These are phyloP conservation scores for Arachis stenosperma DNA, from an alignment of 306 rosid genomes.

Conservation along the genomic window DNA sequence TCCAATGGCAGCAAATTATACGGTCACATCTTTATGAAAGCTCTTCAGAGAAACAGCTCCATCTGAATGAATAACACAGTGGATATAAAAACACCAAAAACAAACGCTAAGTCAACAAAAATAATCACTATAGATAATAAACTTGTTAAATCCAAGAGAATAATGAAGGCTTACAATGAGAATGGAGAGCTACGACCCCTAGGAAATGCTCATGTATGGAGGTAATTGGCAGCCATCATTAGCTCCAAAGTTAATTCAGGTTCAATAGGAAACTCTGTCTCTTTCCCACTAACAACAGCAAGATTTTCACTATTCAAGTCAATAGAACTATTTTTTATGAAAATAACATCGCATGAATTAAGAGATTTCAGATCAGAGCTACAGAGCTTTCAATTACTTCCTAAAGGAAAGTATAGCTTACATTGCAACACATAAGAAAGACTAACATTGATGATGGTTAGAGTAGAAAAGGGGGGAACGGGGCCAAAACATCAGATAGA, in stretches of 20 bases:
- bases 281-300: conserved; percentile 68
- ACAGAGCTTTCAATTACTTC: neutral
- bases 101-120: neutral
- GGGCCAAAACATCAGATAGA: neutral
- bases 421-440: neutral
- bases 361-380: conserved; percentile 9
- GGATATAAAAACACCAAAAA: neutral
- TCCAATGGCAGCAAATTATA: conserved; percentile 4
- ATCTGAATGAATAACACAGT: conserved; percentile 4
- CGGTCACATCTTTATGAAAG: neutral
- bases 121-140: neutral
- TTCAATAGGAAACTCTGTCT: conserved; percentile 88
- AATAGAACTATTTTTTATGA: conserved; percentile 6
- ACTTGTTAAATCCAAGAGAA: conserved; percentile 10
- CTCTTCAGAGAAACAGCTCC: conserved; percentile 9
- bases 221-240: conserved; percentile 97
- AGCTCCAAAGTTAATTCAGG: conserved; percentile 88
- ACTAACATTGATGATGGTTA: neutral
- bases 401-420: conserved; percentile 12
- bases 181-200: conserved; percentile 28
- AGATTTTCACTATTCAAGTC: conserved; percentile 32
- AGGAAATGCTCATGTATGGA: conserved; percentile 63
- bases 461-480: neutral
- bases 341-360: conserved; percentile 2
- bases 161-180: conserved; percentile 39